Evolutionary conservation across 2,329 filamentous ascomycete species (phyloP), one percentile per base, ranked within the genome.

Genomic region (Colletotrichum orchidophilum): DNA sequence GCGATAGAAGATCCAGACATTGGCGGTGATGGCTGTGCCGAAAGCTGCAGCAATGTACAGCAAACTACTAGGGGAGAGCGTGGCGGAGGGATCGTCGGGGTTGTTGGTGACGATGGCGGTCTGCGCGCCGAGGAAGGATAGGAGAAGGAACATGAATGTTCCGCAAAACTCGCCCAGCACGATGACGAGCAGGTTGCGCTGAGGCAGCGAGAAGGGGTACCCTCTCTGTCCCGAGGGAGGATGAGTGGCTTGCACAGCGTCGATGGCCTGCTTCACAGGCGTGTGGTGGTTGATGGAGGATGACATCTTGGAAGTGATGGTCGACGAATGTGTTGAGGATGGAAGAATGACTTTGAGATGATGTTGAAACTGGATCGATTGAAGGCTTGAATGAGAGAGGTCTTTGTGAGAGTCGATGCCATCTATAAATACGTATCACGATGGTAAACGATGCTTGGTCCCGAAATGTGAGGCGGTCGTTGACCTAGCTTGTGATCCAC

Each of bases 1-100:
- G 55, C 87, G 83, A 75, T 84, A 90, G 76, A 89, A 90, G 35
- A 87, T 82, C 87, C 87, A 90, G 18, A 87, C 87, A 64, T 86
- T 88, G 71, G 87, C 83, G 42, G 84, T 81, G 27, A 90, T 77
- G 5, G 86, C 83, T 15, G 85, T 78, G 39, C 86, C 86, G 67
- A 88, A 89, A 50, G 82, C 80, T 1, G 84, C 74, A 74, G 85
- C 88, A 27, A 89, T 75, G 53, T 88, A 76, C 74, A 61, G 75
- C 72, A 66, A 80, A 81, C 68, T 80, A 77, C 62, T 76, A 63
- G 62, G 82, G 0, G 39, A n/a, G 9, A 62, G 53, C 9, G 35
- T 35, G 0, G 77, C 76, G 0, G 66, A 61, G 1, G 61, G 42
- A 26, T 63, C 52, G 3, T 42, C n/a, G 6, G 53, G 24, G 27